phyloP scores from a whole-genome alignment of 208 protist species.

The Trypanosoma grayi region DNA sequence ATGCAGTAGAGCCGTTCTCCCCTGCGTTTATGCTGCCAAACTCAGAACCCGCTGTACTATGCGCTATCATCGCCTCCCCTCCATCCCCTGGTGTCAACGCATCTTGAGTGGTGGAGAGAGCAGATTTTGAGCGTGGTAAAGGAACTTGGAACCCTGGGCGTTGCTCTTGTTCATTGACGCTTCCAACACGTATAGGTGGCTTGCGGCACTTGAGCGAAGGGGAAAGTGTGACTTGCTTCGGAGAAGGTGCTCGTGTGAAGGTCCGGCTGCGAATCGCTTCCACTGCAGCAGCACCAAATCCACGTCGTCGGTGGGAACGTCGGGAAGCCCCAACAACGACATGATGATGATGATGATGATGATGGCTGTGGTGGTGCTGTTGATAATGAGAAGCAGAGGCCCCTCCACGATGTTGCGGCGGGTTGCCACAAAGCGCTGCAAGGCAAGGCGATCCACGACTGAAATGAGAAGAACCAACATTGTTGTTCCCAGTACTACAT shows the following conservation, averaged over 20 bases:
- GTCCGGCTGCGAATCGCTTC: slow-evolving; percentile 22
- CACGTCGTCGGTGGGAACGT: slow-evolving; percentile 8
- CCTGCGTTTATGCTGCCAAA: not conserved
- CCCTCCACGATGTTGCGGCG: slow-evolving; percentile 4
- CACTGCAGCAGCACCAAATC: slow-evolving; percentile 26
- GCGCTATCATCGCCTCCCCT: not conserved
- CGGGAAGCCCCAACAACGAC: not conserved
- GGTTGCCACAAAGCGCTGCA: not conserved
- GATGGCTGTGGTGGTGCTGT: not conserved
- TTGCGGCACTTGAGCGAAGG: not conserved
- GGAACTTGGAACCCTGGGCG: slow-evolving; percentile 7
- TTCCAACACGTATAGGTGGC: not conserved
- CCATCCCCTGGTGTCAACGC: not conserved
- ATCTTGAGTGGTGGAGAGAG: not conserved
- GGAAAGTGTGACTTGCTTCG: not conserved
- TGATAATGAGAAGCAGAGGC: not conserved
- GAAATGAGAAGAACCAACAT: not conserved
- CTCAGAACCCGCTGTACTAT: not conserved
- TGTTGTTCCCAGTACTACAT: too few species aligned
- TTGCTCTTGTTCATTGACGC: not conserved
- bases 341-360: not conserved
- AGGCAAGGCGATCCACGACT: not conserved
- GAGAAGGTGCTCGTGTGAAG: not conserved
- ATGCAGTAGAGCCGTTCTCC: not conserved
- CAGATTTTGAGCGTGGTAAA: slow-evolving; percentile 6